Base-by-base conservation (phyloP, 805 yeast genomes). In the Metschnikowia peoriensis region DNA sequence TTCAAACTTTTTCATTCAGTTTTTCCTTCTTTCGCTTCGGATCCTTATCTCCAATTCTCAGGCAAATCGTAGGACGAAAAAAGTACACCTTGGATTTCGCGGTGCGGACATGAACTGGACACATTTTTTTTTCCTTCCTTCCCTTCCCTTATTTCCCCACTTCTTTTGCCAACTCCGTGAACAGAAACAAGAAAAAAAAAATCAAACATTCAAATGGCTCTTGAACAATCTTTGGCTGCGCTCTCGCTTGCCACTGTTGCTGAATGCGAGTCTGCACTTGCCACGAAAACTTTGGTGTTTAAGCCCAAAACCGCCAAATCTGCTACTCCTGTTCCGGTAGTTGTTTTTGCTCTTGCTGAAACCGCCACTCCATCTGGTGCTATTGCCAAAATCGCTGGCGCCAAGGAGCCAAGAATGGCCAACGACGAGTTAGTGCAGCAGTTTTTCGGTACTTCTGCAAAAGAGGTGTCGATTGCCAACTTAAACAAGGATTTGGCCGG, bases 261-360 rank as follows among this genome's bases (percentile, higher is more conserved):
- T 15, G 42, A 28, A 10, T 68, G 80, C 45, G 85, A 77, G 44
- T 73, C 77, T 38, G 77, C 86, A 2, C 56, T 74, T 28, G 74
- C 84, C 29, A 80, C 89, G 56, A 90, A 90, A 70, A 80, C 92
- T 5, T 75, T 90, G 56, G 91, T 90, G 28, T 90, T 90, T 81
- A 90, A 90, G 73, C 96, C 96, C 62, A 90, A 90, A 73, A 89
- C 96, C 45, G 85, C 96, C 38, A 90, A 90, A 66, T 73, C 89
- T 45, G 89, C 88, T 47, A 69, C 81, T 16, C 88, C 94, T 28
- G 83, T 87, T 40, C 96, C 97, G 41, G 79, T 90, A 32, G 81
- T 90, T 49, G 89, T 89, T 34, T 79, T 90, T 63, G 96, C 96
- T 7, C 77, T 86, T 53, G 81, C 81, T 35, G 62, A 84, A 2